Percentiles rank a stretch among this genome's conserved stretches.
phyloP scores from a whole-genome alignment of 768 basidiomycete species.

The Fistulinella prunicolor region DNA sequence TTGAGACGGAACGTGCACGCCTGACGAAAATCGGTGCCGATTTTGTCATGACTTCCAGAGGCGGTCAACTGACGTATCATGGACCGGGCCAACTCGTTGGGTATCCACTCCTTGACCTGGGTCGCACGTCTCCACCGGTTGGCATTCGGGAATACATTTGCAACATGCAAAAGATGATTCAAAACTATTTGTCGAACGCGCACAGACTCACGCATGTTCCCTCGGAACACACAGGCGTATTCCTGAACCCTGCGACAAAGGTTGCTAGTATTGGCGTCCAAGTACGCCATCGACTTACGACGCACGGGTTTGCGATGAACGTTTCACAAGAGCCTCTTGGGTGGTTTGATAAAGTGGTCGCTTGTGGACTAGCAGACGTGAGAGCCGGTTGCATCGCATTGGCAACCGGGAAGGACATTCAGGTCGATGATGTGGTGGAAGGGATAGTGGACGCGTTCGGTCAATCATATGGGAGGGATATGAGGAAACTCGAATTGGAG shows the following conservation, averaged over 20 bases:
- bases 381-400: slow-evolving; percentile 65
- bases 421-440: slow-evolving; percentile 50
- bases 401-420: slow-evolving; percentile 38
- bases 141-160: slow-evolving; percentile 83
- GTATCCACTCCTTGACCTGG: slow-evolving; percentile 89
- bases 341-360: slow-evolving; percentile 89
- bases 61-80: slow-evolving; percentile 95
- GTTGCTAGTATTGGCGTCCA: slow-evolving; percentile 96
- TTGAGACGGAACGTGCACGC: slow-evolving; percentile 57
- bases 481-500: slow-evolving; percentile 42
- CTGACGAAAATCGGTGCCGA: slow-evolving; percentile 83
- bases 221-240: slow-evolving; percentile 88
- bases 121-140: slow-evolving; percentile 68
- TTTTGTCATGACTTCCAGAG: slow-evolving; percentile 76
- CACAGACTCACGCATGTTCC: slow-evolving; percentile 57
- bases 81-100: slow-evolving; percentile 97
- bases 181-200: slow-evolving; percentile 54
- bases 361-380: slow-evolving; percentile 87
- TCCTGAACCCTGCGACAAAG: slow-evolving; percentile 76
- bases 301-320: slow-evolving; percentile 94
- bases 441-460: slow-evolving; percentile 50
- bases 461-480: slow-evolving; percentile 45
- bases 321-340: slow-evolving; percentile 72
- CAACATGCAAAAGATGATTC: slow-evolving; percentile 70
- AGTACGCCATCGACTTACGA: slow-evolving; percentile 89